Conservation (phyloP, 1,284 basidiomycete genomes). For the Apiotrichum siamense region DNA sequence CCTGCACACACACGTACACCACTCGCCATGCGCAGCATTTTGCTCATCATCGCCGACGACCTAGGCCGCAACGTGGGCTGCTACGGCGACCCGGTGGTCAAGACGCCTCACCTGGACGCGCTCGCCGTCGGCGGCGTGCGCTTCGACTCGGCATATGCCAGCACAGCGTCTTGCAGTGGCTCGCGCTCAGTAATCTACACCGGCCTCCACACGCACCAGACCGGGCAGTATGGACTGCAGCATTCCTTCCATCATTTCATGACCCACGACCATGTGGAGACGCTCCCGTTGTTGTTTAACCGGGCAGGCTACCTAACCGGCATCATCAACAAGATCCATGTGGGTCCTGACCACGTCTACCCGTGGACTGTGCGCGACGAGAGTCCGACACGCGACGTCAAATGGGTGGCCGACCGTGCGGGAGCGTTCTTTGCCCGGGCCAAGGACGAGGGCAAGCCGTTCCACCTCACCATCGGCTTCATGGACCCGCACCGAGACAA, state of each 20-base stretch:
- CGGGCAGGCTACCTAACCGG: slow-evolving; percentile 18
- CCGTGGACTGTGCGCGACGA: slow-evolving; percentile 16
- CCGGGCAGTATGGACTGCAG: slow-evolving; percentile 26
- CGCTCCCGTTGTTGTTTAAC: slow-evolving; percentile 21
- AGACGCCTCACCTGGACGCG: slow-evolving; percentile 18
- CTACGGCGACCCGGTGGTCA: slow-evolving; percentile 14
- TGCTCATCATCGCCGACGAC: slow-evolving; percentile 26
- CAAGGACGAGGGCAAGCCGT: slow-evolving; percentile 12
- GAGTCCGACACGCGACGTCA: slow-evolving; percentile 14
- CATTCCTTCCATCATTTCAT: slow-evolving; percentile 15
- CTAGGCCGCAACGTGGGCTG: slow-evolving; percentile 20
- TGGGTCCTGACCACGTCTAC: slow-evolving; percentile 19
- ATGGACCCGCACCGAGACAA: slow-evolving; percentile 24
- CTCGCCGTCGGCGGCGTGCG: slow-evolving; percentile 16
- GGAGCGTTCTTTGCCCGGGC: slow-evolving; percentile 17
- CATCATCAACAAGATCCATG: slow-evolving; percentile 23
- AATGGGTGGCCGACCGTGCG: slow-evolving; percentile 20
- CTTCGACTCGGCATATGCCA: slow-evolving; percentile 22
- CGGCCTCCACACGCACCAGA: slow-evolving; percentile 26
- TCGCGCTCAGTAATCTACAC: slow-evolving; percentile 22
- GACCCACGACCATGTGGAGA: slow-evolving; percentile 21
- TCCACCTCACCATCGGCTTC: slow-evolving; percentile 20
- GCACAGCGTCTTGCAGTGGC: slow-evolving; percentile 22
- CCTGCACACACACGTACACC: neutral
- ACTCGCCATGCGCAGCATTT: slow-evolving; percentile 17